These are phyloP conservation scores for Chenopodium berlandieri DNA, from an alignment of 148 eudicot genomes.

Conservation along the genomic window DNA sequence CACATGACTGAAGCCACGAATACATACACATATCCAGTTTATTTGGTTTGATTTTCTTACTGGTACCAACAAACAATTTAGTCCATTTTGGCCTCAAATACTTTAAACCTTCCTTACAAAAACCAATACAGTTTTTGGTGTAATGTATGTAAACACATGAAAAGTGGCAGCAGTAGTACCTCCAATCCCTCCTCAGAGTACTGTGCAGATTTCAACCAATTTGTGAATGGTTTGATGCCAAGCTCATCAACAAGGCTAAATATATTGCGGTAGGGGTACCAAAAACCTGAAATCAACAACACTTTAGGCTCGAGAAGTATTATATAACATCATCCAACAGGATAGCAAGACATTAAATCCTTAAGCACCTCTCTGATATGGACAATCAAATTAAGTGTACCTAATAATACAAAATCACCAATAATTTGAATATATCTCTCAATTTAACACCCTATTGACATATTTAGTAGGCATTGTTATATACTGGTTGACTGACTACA, in stretches of 20 bases:
- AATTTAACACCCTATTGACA: background rate
- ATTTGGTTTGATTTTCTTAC: background rate
- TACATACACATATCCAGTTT: background rate
- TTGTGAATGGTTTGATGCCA: slow-evolving; percentile 58
- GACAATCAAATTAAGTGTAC: too few species aligned
- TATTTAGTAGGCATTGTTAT: background rate
- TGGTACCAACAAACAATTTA: background rate
- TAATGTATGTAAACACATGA: background rate
- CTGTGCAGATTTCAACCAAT: slow-evolving; percentile 54
- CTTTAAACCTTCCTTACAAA: background rate
- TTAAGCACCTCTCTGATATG: background rate
- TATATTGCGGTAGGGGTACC: slow-evolving; percentile 72
- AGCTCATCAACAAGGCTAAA: slow-evolving; percentile 65
- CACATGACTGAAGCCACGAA: background rate
- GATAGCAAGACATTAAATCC: background rate
- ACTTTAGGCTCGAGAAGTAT: slow-evolving; percentile 10
- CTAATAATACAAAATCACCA: background rate
- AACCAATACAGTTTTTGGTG: background rate
- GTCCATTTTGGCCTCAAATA: background rate
- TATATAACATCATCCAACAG: background rate
- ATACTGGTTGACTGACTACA: background rate
- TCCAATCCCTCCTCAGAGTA: slow-evolving; percentile 67
- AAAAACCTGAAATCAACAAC: slow-evolving; percentile 48
- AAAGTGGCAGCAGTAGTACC: slow-evolving; percentile 44
- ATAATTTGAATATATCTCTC: background rate